phyloP scores from a whole-genome alignment of 2,329 filamentous ascomycete genomes.

The Metarhizium guizhouense region DNA sequence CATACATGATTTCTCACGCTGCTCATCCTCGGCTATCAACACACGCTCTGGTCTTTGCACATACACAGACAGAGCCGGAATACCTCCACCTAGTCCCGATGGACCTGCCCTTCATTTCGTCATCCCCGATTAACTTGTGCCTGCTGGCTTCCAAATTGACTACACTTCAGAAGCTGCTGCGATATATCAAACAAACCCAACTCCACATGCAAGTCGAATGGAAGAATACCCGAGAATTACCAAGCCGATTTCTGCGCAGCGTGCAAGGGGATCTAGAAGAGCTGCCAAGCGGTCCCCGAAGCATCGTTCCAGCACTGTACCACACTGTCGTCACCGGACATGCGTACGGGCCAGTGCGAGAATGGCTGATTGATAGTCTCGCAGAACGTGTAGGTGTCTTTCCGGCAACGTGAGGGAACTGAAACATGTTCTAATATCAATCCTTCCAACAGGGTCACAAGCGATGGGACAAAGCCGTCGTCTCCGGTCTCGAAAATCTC shows the following conservation, averaged over 20 bases:
- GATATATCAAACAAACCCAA: slow-evolving; percentile 76
- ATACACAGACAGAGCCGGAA: slow-evolving; percentile 21
- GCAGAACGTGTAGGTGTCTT: slow-evolving; percentile 57
- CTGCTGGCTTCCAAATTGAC: slow-evolving; percentile 81
- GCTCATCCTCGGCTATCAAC: slow-evolving; percentile 69
- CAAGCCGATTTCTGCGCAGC: slow-evolving; percentile 65
- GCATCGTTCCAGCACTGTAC: slow-evolving; percentile 68
- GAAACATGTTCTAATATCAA: slow-evolving; percentile 4
- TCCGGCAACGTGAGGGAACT: background rate
- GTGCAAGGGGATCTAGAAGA: slow-evolving; percentile 67
- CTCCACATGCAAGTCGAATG: slow-evolving; percentile 74
- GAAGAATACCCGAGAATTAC: slow-evolving; percentile 72
- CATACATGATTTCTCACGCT: slow-evolving; percentile 47
- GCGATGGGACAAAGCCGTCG: slow-evolving; percentile 85
- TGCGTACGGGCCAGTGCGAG: slow-evolving; percentile 63
- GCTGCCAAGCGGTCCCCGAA: slow-evolving; percentile 42
- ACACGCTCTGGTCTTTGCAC: slow-evolving; percentile 57
- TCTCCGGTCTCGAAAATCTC: slow-evolving; percentile 67
- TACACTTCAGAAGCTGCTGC: slow-evolving; percentile 73
- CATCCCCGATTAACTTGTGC: slow-evolving; percentile 71
- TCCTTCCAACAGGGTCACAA: slow-evolving; percentile 62
- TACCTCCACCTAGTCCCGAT: slow-evolving; percentile 57
- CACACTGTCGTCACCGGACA: slow-evolving; percentile 80
- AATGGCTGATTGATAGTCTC: slow-evolving; percentile 83
- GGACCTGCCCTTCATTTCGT: slow-evolving; percentile 74